A percentile compares a stretch with the other conserved stretches of the same genome.
phyloP scores from a whole-genome alignment of 768 basidiomycete genomes.

The Gloeostereum incarnatum region DNA sequence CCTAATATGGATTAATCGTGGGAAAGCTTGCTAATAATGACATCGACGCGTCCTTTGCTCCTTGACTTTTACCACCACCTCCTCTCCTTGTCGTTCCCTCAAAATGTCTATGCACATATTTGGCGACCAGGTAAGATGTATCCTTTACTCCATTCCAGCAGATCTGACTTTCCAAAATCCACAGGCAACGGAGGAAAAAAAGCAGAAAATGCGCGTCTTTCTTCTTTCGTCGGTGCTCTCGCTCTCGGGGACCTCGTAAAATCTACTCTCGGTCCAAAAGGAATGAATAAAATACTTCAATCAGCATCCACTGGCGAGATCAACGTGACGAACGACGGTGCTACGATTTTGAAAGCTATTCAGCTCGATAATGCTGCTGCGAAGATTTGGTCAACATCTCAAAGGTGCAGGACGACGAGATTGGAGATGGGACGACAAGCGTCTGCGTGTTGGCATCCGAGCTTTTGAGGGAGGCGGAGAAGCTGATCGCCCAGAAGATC shows the following conservation, averaged over 20 bases:
- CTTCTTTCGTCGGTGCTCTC: slow-evolving; percentile 95
- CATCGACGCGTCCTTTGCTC: too few relatives aligned
- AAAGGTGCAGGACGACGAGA: slow-evolving; percentile 99
- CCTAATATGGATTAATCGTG: too few relatives aligned
- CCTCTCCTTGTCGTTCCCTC: too few relatives aligned
- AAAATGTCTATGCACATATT: slow-evolving; percentile 68
- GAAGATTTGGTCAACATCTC: slow-evolving; percentile 99
- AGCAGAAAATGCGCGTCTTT: slow-evolving; percentile 95
- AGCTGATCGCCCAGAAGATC: slow-evolving; percentile 83
- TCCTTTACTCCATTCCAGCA: neutral
- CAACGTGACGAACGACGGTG: slow-evolving; percentile 97
- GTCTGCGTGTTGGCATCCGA: slow-evolving; percentile 92
- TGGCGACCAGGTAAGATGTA: slow-evolving; percentile 44
- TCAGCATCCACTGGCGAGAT: slow-evolving; percentile 85
- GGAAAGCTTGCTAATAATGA: too few relatives aligned
- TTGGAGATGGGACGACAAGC: slow-evolving; percentile 91
- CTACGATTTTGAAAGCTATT: slow-evolving; percentile 96
- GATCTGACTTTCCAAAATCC: neutral
- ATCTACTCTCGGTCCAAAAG: slow-evolving; percentile 96
- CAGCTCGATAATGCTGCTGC: slow-evolving; percentile 98
- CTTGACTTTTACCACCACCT: too few relatives aligned
- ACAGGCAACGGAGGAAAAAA: slow-evolving; percentile 88
- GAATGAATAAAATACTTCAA: slow-evolving; percentile 99
- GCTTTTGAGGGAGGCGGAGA: slow-evolving; percentile 90
- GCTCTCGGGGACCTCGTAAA: slow-evolving; percentile 98